Conservation (phyloP, 148 eudicot species). For the Fallopia convolvulus region DNA sequence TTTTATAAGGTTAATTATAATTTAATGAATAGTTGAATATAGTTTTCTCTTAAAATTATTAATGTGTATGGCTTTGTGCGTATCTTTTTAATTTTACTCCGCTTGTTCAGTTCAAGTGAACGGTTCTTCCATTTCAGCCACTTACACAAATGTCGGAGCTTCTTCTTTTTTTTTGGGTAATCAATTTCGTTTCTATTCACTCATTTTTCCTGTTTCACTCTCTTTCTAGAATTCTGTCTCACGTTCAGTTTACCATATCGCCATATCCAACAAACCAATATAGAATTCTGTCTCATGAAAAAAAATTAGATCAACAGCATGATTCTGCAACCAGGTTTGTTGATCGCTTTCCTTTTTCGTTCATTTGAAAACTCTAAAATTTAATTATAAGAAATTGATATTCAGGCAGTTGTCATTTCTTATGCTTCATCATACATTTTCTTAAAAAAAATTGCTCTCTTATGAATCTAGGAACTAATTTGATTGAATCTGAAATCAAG, state of each 20-base stretch:
- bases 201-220: neutral
- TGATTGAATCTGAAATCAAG: too few relatives aligned
- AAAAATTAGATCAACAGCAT: neutral
- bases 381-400: too few relatives aligned
- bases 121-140: neutral
- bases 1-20: too few relatives aligned
- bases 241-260: neutral
- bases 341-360: neutral
- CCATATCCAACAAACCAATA: neutral
- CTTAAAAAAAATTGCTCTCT: too few relatives aligned
- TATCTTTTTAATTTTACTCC: neutral
- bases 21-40: too few relatives aligned
- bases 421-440: too few relatives aligned
- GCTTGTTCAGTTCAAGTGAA: neutral
- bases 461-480: too few relatives aligned
- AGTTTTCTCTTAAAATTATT: too few relatives aligned
- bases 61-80: neutral
- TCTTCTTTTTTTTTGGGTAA: neutral
- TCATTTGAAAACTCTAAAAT: neutral
- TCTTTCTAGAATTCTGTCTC: neutral
- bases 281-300: neutral
- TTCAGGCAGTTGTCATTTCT: too few relatives aligned
- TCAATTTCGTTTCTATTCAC: neutral
- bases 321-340: constrained; percentile 3
- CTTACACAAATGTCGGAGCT: constrained; percentile 4